These are phyloP conservation scores for Phytophthora ramorum DNA, from an alignment of 352 stramenopile species.

Conservation along the genomic window DNA sequence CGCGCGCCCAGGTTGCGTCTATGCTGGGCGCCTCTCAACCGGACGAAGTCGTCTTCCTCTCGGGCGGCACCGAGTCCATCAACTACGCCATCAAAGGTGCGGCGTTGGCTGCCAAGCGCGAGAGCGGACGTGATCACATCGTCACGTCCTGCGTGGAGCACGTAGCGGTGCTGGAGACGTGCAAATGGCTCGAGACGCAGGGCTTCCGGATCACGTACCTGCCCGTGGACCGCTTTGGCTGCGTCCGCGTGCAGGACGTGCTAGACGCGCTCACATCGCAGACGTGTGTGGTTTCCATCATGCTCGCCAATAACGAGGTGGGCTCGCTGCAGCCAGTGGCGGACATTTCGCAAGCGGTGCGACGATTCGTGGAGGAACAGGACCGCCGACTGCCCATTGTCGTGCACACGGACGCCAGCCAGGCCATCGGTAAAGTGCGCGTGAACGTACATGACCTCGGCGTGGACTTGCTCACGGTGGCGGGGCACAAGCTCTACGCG, in stretches of 20 bases:
- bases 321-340: constrained; percentile 95
- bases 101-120: constrained; percentile 43
- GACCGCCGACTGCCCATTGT: constrained; percentile 68
- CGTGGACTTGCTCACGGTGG: constrained; percentile 96
- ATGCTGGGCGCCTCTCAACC: constrained; percentile 63
- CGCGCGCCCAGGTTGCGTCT: constrained; percentile 82
- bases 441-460: constrained; percentile 81
- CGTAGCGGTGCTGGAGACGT: constrained; percentile 91
- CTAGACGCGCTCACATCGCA: constrained; percentile 78
- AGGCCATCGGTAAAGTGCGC: constrained; percentile 95
- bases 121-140: constrained; percentile 75
- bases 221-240: constrained; percentile 59
- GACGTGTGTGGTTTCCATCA: constrained; percentile 96
- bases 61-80: constrained; percentile 89
- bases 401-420: constrained; percentile 97
- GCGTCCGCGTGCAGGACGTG: constrained; percentile 75
- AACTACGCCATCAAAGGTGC: constrained; percentile 86
- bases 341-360: constrained; percentile 76
- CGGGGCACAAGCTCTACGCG: constrained; percentile 98
- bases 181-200: constrained; percentile 63
- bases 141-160: constrained; percentile 96
- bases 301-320: constrained; percentile 99
- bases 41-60: constrained; percentile 70
- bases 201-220: constrained; percentile 80
- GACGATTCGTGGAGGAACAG: constrained; percentile 38